Base-by-base conservation (phyloP, 2,329 filamentous ascomycete species). In the Penicillium fuscoglaucum region DNA sequence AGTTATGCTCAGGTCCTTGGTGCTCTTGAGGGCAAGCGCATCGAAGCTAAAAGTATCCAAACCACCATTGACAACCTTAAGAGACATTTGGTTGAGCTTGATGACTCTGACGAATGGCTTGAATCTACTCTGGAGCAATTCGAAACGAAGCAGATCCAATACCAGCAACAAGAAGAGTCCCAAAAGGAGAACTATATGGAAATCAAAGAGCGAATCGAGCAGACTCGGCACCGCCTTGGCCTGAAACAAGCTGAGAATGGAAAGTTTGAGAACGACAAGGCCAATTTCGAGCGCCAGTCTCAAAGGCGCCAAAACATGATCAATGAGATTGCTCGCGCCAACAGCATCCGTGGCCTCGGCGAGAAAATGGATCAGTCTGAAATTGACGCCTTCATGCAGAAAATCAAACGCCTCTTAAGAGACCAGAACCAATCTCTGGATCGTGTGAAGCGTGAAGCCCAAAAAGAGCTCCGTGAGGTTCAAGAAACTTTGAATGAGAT, bases 261-360 rank as follows among this genome's bases (percentile, higher is more conserved):
- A 44, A 90, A 88, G 65, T 87, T 89, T 66, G 86, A 95, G 73
- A 93, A 93, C 2, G 89, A 96, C 70, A 92, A 93, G 76, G 88
- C 90, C 61, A 90, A 89, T 67, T 91, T 95, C 70, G 91, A 97
- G 70, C 85, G 89, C 4, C 90, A 97, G 64, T 72, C 96, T 4
- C 80, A 85, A 65, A 80, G 84, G 45, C 89, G 93, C 40, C 83
- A 88, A 68, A 82, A 84, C 10, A 83, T 96, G 73, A 86, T 97
- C 55, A 91, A 87, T 63, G 87, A 93, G 57, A 87, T 90, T 39
- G 91, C 93, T 17, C 82, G 85, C 46, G 82, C 82, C 28, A 90
- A 96, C 73, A 87, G 85, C 58, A 90, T 99, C 61, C 88, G 91
- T 35, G 93, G 93, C 0, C 96, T 90, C 69, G 91, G 96, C 62